phyloP scores from a whole-genome alignment of 2,329 filamentous ascomycete species.

The Cyclaneusma minus region DNA sequence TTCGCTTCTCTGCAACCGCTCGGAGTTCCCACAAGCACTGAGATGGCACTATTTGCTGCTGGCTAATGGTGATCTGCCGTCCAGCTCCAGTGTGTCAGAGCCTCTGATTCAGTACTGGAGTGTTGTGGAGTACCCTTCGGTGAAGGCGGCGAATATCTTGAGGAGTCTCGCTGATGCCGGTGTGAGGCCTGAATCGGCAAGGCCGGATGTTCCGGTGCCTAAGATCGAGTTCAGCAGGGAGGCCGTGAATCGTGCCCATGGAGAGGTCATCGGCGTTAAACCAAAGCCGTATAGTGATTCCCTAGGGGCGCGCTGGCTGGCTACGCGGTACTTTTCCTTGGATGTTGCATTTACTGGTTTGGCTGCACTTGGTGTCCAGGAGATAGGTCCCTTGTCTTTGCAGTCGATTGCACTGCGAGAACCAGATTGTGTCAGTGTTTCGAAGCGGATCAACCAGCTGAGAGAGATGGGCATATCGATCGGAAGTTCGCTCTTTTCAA shows the following conservation, averaged over 20 bases:
- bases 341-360: constrained; percentile 58
- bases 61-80: constrained; percentile 24
- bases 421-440: constrained; percentile 36
- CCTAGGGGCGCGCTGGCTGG: constrained; percentile 69
- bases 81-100: constrained; percentile 19
- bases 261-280: constrained; percentile 7
- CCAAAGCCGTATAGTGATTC: constrained; percentile 44
- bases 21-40: constrained; percentile 22
- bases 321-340: constrained; percentile 56
- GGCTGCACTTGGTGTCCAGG: constrained; percentile 51
- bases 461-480: constrained; percentile 45
- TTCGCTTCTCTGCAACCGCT: constrained; percentile 21
- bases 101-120: constrained; percentile 24
- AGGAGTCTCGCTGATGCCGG: constrained; percentile 12
- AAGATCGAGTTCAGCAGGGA: constrained; percentile 8
- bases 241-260: constrained; percentile 3
- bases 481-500: constrained; percentile 46
- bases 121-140: constrained; percentile 16
- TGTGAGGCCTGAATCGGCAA: too few species aligned
- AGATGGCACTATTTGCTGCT: constrained; percentile 30
- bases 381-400: constrained; percentile 61
- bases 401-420: constrained; percentile 63
- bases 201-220: too few species aligned
- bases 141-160: constrained; percentile 11
- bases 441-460: constrained; percentile 43